Percentiles rank a stretch among this genome's conserved stretches.
phyloP scores from a whole-genome alignment of 2,329 filamentous ascomycete species.

The Arthrobotrys sphaeroides region DNA sequence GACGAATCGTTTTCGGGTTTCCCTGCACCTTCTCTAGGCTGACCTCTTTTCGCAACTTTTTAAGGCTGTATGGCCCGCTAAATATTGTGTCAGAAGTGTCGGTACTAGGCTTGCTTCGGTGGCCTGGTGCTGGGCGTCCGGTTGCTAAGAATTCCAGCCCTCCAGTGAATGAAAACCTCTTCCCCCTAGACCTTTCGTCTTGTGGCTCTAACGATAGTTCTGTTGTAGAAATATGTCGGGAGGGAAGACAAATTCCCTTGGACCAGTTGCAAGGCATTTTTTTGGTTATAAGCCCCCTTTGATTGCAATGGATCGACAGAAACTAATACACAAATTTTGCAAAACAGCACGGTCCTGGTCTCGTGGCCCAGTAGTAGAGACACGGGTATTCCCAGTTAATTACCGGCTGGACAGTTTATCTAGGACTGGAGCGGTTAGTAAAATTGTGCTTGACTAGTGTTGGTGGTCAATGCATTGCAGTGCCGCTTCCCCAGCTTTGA shows the following conservation, averaged over 20 bases:
- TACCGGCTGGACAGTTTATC: neutral
- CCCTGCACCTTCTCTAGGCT: neutral
- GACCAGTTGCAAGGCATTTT: conserved; percentile 19
- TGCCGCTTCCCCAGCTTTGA: neutral
- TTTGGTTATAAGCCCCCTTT: conserved; percentile 1
- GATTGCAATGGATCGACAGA: neutral
- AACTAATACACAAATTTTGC: neutral
- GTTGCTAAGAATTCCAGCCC: conserved; percentile 20
- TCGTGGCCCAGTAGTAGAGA: neutral
- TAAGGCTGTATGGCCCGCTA: neutral
- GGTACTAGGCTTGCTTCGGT: conserved; percentile 20
- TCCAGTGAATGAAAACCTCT: conserved; percentile 23
- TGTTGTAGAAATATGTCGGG: neutral
- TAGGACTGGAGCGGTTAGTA: conserved; percentile 16
- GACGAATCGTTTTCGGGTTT: neutral
- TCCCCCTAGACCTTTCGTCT: conserved; percentile 5
- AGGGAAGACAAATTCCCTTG: neutral
- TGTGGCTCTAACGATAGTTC: neutral
- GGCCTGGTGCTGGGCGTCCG: neutral
- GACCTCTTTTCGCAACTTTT: conserved; percentile 4
- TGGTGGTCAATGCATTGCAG: neutral
- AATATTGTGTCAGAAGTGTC: conserved; percentile 5
- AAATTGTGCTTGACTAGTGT: conserved; percentile 15
- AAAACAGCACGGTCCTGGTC: neutral
- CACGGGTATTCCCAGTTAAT: neutral